These are phyloP conservation scores for Saccharomyces hybrid DNA, from an alignment of 1,139 yeast species.

Conservation along the genomic window DNA sequence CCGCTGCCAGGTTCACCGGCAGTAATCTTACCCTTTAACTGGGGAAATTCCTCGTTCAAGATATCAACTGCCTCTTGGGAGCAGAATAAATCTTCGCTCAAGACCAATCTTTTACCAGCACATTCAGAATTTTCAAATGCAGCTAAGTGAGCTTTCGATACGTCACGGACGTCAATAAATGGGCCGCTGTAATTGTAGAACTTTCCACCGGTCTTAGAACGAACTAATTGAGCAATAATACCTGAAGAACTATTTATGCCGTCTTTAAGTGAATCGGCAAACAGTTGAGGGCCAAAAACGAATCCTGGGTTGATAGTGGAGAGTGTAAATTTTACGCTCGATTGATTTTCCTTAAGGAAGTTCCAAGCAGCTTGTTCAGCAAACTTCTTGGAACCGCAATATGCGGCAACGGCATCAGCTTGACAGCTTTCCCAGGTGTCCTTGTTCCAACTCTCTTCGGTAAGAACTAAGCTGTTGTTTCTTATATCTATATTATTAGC, in stretches of 20 bases:
- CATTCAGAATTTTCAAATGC: slow-evolving; percentile 35
- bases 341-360: slow-evolving; percentile 32
- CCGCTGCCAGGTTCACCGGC: slow-evolving; percentile 13
- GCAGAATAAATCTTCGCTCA: slow-evolving; percentile 28
- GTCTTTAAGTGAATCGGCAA: slow-evolving; percentile 27
- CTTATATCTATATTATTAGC: slow-evolving; percentile 9
- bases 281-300: slow-evolving; percentile 42
- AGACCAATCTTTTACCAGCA: slow-evolving; percentile 30
- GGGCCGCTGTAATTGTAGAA: slow-evolving; percentile 12
- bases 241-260: slow-evolving; percentile 34
- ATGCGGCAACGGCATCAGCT: slow-evolving; percentile 32
- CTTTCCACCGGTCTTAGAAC: slow-evolving; percentile 12
- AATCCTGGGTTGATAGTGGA: slow-evolving; percentile 42
- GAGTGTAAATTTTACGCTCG: slow-evolving; percentile 38
- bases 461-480: slow-evolving; percentile 7
- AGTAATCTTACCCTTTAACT: slow-evolving; percentile 33
- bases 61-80: slow-evolving; percentile 31
- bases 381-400: slow-evolving; percentile 43
- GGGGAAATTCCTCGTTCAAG: slow-evolving; percentile 34
- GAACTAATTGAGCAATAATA: slow-evolving; percentile 24
- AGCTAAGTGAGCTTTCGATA: slow-evolving; percentile 43
- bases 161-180: slow-evolving; percentile 47
- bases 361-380: slow-evolving; percentile 52
- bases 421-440: slow-evolving; percentile 33
- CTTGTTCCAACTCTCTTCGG: slow-evolving; percentile 37